Evolutionary conservation across 805 yeast genomes (phyloP), one percentile per base, ranked within the genome.

Genomic region (Saturnispora quitensis): DNA sequence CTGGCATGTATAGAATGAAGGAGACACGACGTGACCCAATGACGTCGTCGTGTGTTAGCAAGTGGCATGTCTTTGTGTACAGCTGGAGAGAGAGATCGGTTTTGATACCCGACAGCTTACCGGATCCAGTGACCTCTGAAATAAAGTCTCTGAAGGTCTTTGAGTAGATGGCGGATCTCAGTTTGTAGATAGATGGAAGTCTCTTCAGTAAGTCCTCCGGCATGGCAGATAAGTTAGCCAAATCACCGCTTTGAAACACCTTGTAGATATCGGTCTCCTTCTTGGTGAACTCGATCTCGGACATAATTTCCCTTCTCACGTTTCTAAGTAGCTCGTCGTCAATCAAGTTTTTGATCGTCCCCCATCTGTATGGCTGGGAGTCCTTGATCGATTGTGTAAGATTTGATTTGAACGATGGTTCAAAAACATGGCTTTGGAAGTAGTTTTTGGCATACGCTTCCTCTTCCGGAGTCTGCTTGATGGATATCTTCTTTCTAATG

Each of bases 261-360:
- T 88, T 90, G 68, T 93, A 93, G 56, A 93, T 93, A 64, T 93
- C 99, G 0, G 99, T 93, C 67, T 95, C 99, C 67, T 95, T 93
- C 59, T 83, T 81, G 9, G 98, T 89, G 73, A 95, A 93, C 43
- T 87, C 93, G 55, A 93, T 84, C 61, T 89, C 85, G 2, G 74
- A 69, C 57, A 87, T 76, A 25, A 95, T 89, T 66, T 93, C 99
- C 52, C 79, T 78, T 47, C 98, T 77, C 1, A 95, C 98, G 31
- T 77, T 75, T 55, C 93, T 72, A 50, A 93, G 69, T 38, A 95
- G 69, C 1, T 81, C 78, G 57, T 91, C 96, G 63, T 90, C 80
- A 40, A 93, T 74, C 45, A 93, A 70, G 34, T 81, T 76, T 22
- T 72, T 73, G 46, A 93, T 84, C 13, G 89, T 81, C 2, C 98